Evolutionary conservation across 805 yeast genomes (phyloP), one percentile per base, ranked within the genome.

Genomic region (Wickerhamomyces strasburgensis): DNA sequence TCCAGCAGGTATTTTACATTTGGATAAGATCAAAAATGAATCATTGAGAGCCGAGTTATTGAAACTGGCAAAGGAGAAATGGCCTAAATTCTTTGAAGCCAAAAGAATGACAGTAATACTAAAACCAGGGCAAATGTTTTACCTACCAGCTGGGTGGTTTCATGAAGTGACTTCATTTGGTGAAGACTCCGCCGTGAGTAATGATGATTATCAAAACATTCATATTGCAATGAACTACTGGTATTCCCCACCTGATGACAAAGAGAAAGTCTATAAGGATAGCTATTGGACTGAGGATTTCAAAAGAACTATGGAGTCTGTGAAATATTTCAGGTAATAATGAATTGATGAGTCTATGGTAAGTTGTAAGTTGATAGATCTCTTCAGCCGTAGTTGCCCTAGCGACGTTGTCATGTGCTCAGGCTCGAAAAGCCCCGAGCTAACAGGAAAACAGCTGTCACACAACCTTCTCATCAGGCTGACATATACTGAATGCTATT

Each of bases 111-210:
- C 68, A 14, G 76, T 77, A 2, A 62, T 70, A 52, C 46, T 83
- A 19, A 51, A 67, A 19, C 78, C 80, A 0, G 87, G 87, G 0
- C 77, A 81, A 33, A 75, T 80, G 79, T 55, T 83, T 16, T 83
- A 73, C 51, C 54, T 83, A 18, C 90, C 90, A 1, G 72, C 84
- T 1, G 88, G 90, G 3, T 83, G 89, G 89, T 83, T 83, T 50
- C 90, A 83, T 54, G 90, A 83, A 54, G 90, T 83, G 2, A 72
- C 84, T 1, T 78, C 85, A 8, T 79, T 65, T 54, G 80, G 80
- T 3, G 55, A 53, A 6, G 47, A 41, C 3, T 44, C 39, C 4
- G 42, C 48, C 10, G 28, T 14, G 2, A 16, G 33, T 8, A 48
- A 39, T 3, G 46, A 41, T 6, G 45, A 52, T 24, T 42, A 45